Base-by-base conservation (phyloP, 306 rosid genomes). In the Myrica gale region DNA sequence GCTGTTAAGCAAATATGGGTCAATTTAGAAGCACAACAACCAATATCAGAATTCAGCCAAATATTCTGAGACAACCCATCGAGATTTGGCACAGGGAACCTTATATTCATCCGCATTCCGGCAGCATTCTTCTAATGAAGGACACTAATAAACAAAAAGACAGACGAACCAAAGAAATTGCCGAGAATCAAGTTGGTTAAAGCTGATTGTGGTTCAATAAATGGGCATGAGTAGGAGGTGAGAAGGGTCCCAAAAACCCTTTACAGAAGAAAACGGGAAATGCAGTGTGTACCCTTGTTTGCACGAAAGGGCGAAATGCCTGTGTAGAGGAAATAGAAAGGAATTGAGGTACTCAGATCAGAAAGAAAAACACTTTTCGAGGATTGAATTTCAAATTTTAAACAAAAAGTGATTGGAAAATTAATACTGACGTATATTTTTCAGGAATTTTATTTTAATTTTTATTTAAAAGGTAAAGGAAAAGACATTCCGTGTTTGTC, bases 31-130 rank as follows among this genome's bases (percentile, higher is more conserved):
- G 21, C 55, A 61, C n/a, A 54, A 6, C 76, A 89, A 68, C 80
- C 89, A 81, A 84, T 75, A 43, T 76, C 85, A 42, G 69, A 76
- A 75, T 81, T 82, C 74, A 78, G 78, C 62, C 69, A 73, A 60
- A 75, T 37, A 83, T 67, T 68, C 68, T 74, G 76, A 63, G 66
- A 80, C 73, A 86, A 68, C 57, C 61, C 75, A 70, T 56, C 60
- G 72, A 73, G 70, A 78, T 61, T 45, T n/a, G 71, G 74, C 53
- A 1, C 68, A 37, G 55, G 50, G 82, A 72, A 80, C 61, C 78
- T 69, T 67, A 65, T 75, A 82, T 56, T 21, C 68, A 15, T 62
- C 83, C 77, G 47, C 78, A 84, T 84, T 69, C 58, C 76, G 79
- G 76, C 16, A 69, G 69, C 88, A 85, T 83, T 69, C 41, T 76